These are phyloP conservation scores for Microstegium vimineum DNA, from an alignment of 176 grass and related monocot species.

Conservation along the genomic window DNA sequence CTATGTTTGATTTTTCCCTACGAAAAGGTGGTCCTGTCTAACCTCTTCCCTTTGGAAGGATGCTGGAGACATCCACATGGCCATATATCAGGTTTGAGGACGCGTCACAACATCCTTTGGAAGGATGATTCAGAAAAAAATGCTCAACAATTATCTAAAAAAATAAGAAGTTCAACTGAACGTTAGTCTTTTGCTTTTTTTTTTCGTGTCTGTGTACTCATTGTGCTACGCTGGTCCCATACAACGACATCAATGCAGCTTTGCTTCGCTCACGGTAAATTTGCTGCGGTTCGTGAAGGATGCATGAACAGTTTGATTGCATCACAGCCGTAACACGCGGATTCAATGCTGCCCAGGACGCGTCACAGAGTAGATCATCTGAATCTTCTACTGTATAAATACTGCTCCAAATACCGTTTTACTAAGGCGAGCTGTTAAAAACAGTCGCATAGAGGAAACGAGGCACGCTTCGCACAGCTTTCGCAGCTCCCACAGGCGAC, in stretches of 20 bases:
- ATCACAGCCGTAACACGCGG: background rate
- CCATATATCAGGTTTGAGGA: background rate
- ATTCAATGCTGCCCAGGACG: background rate
- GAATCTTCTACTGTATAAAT: background rate
- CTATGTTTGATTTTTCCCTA: background rate
- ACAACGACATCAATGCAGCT: background rate
- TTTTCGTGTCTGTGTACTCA: no score
- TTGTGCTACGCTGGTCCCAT: background rate
- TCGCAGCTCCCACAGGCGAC: background rate
- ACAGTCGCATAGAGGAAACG: background rate
- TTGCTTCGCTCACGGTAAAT: background rate
- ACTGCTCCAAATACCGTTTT: background rate
- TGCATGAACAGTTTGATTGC: background rate
- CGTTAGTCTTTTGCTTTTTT: no score
- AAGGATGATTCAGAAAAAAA: no score
- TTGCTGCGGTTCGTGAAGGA: background rate
- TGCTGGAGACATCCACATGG: background rate
- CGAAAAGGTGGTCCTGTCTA: background rate
- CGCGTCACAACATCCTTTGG: no score
- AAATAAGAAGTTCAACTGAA: background rate
- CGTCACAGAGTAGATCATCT: background rate
- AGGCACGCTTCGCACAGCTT: conserved; percentile 19
- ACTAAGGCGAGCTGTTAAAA: background rate
- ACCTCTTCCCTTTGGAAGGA: background rate
- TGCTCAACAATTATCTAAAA: no score